Conservation (phyloP, 2,329 filamentous ascomycete genomes). For the Dothidotthia symphoricarpi region DNA sequence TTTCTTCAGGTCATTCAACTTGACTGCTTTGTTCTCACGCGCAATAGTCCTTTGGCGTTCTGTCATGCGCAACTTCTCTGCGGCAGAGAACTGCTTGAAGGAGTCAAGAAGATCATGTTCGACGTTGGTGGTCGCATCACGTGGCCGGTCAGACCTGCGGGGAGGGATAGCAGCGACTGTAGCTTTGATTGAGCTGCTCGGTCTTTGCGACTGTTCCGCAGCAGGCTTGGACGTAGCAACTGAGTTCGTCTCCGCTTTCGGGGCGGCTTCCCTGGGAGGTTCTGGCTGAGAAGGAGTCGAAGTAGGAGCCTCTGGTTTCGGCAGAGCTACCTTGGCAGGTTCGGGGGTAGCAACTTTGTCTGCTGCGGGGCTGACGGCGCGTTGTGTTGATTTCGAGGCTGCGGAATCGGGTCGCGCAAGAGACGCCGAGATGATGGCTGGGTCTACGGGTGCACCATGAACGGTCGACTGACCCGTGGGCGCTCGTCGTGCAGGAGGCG, state of each 20-base stretch:
- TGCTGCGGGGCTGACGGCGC: conserved; percentile 21
- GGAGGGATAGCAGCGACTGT: conserved; percentile 24
- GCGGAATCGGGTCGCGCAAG: conserved; percentile 54
- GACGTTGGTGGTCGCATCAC: conserved; percentile 60
- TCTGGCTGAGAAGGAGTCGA: conserved; percentile 11
- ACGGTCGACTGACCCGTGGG: conserved; percentile 72
- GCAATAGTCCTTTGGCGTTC: conserved; percentile 56
- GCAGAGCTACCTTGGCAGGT: conserved; percentile 15
- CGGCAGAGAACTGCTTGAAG: conserved; percentile 63
- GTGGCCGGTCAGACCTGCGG: conserved; percentile 43
- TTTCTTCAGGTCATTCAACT: conserved; percentile 90
- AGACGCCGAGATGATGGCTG: conserved; percentile 87
- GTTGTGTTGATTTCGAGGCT: conserved; percentile 22
- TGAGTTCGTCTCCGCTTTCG: conserved; percentile 21
- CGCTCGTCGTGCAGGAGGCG: conserved; percentile 81
- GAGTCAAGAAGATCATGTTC: conserved; percentile 61
- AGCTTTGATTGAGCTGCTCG: conserved; percentile 31
- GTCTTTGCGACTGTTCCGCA: conserved; percentile 28
- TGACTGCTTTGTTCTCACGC: conserved; percentile 79
- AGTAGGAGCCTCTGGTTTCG: conserved; percentile 2
- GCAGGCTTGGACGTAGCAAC: conserved; percentile 19
- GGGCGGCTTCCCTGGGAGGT: conserved; percentile 15
- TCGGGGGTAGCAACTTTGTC: conserved; percentile 22
- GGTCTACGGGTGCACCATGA: conserved; percentile 75
- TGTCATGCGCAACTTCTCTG: conserved; percentile 60